These are phyloP conservation scores for Daedaleopsis sinensis DNA, from an alignment of 768 basidiomycete genomes.

Conservation along the genomic window DNA sequence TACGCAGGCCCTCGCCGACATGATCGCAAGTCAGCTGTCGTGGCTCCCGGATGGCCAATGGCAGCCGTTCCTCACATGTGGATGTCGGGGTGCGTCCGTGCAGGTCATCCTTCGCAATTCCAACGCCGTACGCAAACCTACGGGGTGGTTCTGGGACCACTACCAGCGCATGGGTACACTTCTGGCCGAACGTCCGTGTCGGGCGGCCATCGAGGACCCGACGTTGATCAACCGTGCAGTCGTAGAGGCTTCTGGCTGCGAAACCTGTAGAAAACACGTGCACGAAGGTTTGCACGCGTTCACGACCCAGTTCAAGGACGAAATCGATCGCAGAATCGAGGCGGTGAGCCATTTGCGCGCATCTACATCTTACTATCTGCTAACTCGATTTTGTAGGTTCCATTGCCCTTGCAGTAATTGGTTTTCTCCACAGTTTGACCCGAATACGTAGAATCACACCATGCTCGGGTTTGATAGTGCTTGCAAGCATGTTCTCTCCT, in stretches of 20 bases:
- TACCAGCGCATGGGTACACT: not conserved
- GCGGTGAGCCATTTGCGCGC: not conserved
- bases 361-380: not conserved
- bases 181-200: not conserved
- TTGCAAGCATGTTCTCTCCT: no score
- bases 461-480: no score
- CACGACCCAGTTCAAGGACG: not conserved
- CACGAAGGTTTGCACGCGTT: not conserved
- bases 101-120: not conserved
- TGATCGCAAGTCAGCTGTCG: not conserved
- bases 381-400: not conserved
- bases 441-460: no score
- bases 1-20: not conserved
- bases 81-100: not conserved
- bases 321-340: not conserved
- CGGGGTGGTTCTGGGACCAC: constrained; percentile 4
- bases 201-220: not conserved
- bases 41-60: not conserved
- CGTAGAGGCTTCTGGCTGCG: not conserved
- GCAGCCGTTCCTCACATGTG: not conserved
- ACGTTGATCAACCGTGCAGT: not conserved
- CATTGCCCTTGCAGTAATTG: not conserved
- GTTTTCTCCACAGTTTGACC: not conserved
- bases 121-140: not conserved
- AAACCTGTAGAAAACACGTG: not conserved